Conservation (phyloP, 108 stramenopile genomes). For the Nitzschia inconspicua region DNA sequence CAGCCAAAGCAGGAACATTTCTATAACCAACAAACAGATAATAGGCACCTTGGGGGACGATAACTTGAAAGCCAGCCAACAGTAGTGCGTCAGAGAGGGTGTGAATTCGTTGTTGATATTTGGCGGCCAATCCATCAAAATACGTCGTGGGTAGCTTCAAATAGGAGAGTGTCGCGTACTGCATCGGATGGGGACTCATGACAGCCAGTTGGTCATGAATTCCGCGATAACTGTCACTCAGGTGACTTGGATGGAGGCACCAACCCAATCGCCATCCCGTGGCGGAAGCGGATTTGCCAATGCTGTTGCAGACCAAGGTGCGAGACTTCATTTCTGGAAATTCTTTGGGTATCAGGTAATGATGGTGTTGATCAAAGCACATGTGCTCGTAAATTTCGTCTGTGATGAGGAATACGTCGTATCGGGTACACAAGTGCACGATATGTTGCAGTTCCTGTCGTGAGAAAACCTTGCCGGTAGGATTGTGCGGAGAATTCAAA, state of each 20-base stretch:
- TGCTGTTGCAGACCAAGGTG: slow-evolving; percentile 56
- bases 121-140: slow-evolving; percentile 32
- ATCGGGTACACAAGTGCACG: slow-evolving; percentile 45
- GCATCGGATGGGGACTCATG: slow-evolving; percentile 68
- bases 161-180: slow-evolving; percentile 56
- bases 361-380: slow-evolving; percentile 31
- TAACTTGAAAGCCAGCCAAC: slow-evolving; percentile 42
- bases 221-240: slow-evolving; percentile 49
- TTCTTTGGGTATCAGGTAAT: slow-evolving; percentile 25
- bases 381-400: slow-evolving; percentile 82
- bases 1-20: slow-evolving; percentile 21
- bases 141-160: slow-evolving; percentile 52
- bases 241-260: slow-evolving; percentile 60
- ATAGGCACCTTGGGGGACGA: slow-evolving; percentile 56
- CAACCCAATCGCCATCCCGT: slow-evolving; percentile 73
- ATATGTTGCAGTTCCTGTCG: slow-evolving; percentile 69
- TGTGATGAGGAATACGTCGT: slow-evolving; percentile 62
- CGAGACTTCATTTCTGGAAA: slow-evolving; percentile 49
- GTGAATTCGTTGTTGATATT: slow-evolving; percentile 39
- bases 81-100: slow-evolving; percentile 33
- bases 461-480: slow-evolving; percentile 89
- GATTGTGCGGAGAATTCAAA: slow-evolving; percentile 95
- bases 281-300: slow-evolving; percentile 65
- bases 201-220: slow-evolving; percentile 74
- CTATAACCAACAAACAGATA: slow-evolving; percentile 61